Evolutionary conservation across 306 rosid genomes (phyloP).

Genomic region (Crotalaria pallida): DNA sequence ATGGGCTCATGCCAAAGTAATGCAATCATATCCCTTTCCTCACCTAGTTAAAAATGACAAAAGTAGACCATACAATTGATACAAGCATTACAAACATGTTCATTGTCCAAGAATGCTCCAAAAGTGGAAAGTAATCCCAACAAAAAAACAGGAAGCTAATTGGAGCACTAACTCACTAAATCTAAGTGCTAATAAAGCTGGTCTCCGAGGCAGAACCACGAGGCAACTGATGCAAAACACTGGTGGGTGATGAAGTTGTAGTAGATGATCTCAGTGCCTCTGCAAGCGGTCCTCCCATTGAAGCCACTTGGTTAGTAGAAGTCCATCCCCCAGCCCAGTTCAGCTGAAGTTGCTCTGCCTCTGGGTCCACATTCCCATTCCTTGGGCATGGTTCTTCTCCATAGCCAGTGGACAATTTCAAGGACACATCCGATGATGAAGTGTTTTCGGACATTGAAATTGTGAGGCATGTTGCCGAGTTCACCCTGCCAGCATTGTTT

Average conservation of each 20-base stretch:
- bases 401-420: constrained; percentile 80
- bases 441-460: constrained; percentile 59
- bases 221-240: constrained; percentile 72
- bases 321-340: constrained; percentile 75
- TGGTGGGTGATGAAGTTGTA: constrained; percentile 72
- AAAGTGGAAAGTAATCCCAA: background rate
- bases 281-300: constrained; percentile 97
- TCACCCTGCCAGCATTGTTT: constrained; percentile 29
- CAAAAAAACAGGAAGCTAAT: background rate
- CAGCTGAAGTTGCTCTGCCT: constrained; percentile 37
- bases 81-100: background rate
- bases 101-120: constrained; percentile 15
- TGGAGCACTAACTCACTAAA: background rate
- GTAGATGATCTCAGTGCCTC: constrained; percentile 84
- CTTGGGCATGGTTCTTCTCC: constrained; percentile 31
- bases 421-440: constrained; percentile 64
- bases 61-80: background rate
- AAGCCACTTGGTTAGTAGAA: constrained; percentile 54
- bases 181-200: constrained; percentile 49
- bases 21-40: background rate
- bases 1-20: background rate
- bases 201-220: constrained; percentile 52
- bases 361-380: constrained; percentile 32
- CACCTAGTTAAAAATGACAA: background rate
- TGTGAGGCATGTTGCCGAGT: constrained; percentile 56